phyloP scores from a whole-genome alignment of 352 stramenopile genomes.

The Pythium folliculosum region DNA sequence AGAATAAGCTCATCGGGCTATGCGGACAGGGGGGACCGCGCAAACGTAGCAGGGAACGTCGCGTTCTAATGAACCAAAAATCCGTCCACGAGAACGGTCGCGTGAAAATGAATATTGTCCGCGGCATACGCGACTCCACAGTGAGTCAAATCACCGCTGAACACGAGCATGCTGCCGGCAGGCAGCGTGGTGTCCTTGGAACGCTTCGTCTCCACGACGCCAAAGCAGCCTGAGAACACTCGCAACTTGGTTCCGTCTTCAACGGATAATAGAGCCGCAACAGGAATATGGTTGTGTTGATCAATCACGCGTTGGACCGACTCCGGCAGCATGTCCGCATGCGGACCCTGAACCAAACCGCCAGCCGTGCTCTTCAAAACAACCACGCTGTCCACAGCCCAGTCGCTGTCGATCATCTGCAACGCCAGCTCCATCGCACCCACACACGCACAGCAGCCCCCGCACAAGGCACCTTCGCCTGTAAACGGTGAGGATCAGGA shows the following conservation, averaged over 20 bases:
- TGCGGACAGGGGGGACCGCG: too few relatives aligned
- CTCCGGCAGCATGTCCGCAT: not conserved
- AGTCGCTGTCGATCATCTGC: not conserved
- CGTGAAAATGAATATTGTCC: not conserved
- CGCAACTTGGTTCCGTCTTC: not conserved
- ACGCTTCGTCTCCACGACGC: not conserved
- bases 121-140: not conserved
- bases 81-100: not conserved
- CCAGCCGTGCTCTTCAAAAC: not conserved
- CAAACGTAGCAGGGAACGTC: too few relatives aligned
- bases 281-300: not conserved
- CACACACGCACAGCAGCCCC: too few relatives aligned
- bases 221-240: not conserved
- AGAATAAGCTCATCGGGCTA: too few relatives aligned
- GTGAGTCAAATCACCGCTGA: not conserved
- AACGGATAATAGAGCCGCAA: not conserved
- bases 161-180: not conserved
- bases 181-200: not conserved
- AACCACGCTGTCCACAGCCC: not conserved
- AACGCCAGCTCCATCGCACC: not conserved
- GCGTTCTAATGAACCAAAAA: not conserved
- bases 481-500: too few relatives aligned
- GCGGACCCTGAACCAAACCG: not conserved
- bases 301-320: not conserved
- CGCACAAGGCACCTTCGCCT: too few relatives aligned